phyloP scores from a whole-genome alignment of 2,329 filamentous ascomycete genomes.

The Rhinocladiella similis region DNA sequence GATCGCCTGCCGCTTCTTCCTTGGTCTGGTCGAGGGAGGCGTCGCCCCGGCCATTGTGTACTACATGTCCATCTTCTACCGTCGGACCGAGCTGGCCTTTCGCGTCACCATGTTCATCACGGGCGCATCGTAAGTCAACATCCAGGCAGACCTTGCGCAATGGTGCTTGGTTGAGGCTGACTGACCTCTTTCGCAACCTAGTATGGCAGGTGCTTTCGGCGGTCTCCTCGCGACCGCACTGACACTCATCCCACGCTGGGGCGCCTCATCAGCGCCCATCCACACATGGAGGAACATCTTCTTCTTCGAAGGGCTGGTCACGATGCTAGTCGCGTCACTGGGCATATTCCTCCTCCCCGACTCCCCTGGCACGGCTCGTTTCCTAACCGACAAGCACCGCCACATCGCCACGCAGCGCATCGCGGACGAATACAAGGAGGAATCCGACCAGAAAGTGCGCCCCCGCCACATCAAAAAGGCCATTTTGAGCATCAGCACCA shows the following conservation, averaged over 20 bases:
- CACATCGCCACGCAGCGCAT: neutral
- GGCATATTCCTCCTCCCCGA: neutral
- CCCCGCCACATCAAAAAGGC: too few species aligned
- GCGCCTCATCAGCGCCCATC: neutral
- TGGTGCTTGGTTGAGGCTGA: too few species aligned
- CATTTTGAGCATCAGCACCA: neutral
- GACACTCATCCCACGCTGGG: constrained; percentile 39
- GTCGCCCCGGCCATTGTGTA: constrained; percentile 40
- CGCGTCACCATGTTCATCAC: constrained; percentile 58
- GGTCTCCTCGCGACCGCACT: constrained; percentile 70
- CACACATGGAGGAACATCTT: constrained; percentile 10
- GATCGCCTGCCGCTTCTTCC: constrained; percentile 46
- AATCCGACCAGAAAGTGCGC: too few species aligned
- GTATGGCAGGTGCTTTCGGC: constrained; percentile 64
- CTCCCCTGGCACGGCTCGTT: neutral
- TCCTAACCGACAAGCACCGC: neutral
- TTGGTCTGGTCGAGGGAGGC: constrained; percentile 40
- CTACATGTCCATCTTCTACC: constrained; percentile 46
- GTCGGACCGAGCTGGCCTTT: constrained; percentile 41
- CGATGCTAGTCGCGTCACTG: neutral
- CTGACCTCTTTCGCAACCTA: too few species aligned
- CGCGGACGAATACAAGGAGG: neutral
- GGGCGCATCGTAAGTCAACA: constrained; percentile 49
- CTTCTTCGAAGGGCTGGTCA: too few species aligned
- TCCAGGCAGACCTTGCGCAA: too few species aligned